A percentile compares a stretch with the other conserved stretches of the same genome.
Conservation (phyloP, 495 filamentous ascomycete species). For the Friedmanniomyces endolithicus region DNA sequence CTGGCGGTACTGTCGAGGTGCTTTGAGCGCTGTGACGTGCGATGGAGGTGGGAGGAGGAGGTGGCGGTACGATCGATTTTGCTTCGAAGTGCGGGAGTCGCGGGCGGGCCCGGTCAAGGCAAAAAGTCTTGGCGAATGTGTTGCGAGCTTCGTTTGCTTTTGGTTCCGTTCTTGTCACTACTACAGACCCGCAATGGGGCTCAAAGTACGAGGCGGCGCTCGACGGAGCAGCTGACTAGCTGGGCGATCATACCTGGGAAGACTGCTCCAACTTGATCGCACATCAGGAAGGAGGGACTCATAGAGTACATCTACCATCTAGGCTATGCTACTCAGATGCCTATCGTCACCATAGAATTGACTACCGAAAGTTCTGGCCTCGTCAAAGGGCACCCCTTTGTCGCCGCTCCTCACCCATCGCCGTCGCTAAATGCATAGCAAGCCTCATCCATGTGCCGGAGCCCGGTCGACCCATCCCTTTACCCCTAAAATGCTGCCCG, state of each 20-base stretch:
- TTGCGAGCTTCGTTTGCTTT: too few relatives aligned
- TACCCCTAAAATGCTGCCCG: background rate
- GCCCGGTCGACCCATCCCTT: too few relatives aligned
- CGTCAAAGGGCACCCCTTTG: background rate
- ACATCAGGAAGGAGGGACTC: background rate
- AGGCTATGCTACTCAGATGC: background rate
- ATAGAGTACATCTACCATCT: background rate
- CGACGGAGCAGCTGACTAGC: too few relatives aligned
- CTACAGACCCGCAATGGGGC: too few relatives aligned
- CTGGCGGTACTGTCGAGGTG: slow-evolving; percentile 1
- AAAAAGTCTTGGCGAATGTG: background rate
- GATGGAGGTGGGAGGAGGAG: background rate
- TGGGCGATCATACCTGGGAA: too few relatives aligned
- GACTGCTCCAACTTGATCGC: too few relatives aligned
- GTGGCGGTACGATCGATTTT: slow-evolving; percentile 5
- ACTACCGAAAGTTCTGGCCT: slow-evolving; percentile 2
- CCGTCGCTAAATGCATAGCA: slow-evolving; percentile 13
- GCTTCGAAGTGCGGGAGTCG: background rate
- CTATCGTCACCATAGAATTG: background rate
- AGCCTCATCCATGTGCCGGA: background rate
- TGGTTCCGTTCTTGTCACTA: too few relatives aligned
- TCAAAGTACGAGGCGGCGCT: too few relatives aligned
- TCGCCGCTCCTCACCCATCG: background rate
- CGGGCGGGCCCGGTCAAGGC: background rate
- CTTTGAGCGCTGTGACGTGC: background rate